Evolutionary conservation across 208 protist species (phyloP).

Genomic region (Trypanosoma congolense): DNA sequence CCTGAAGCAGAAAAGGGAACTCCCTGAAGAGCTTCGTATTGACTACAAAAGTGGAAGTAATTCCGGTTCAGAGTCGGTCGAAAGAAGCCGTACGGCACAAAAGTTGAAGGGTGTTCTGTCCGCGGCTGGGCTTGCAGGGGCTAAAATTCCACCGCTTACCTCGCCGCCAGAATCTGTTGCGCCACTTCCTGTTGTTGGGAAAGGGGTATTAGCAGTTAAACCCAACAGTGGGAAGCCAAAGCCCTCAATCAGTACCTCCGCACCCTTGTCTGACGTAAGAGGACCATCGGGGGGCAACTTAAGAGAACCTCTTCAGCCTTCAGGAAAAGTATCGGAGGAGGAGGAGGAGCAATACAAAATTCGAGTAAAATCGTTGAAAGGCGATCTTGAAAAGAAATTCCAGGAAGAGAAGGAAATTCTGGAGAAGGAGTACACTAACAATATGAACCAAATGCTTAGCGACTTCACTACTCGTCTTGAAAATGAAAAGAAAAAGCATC

Average conservation of each 20-base stretch:
- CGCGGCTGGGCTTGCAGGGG: background rate
- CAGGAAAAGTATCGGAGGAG: background rate
- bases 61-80: conserved; percentile 10
- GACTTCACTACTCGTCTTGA: conserved; percentile 21
- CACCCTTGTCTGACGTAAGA: too few relatives aligned
- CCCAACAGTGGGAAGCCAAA: background rate
- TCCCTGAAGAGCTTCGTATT: conserved; percentile 24
- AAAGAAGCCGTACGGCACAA: background rate
- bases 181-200: conserved; percentile 2
- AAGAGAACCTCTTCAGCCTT: too few relatives aligned
- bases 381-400: conserved; percentile 26
- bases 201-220: background rate
- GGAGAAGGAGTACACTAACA: conserved; percentile 10
- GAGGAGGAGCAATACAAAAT: conserved; percentile 20
- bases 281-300: too few relatives aligned
- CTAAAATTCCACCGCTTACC: background rate
- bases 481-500: conserved; percentile 12
- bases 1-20: conserved; percentile 30
- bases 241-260: too few relatives aligned
- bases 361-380: conserved; percentile 21
- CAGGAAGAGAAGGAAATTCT: conserved; percentile 13
- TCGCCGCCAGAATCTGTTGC: conserved; percentile 1
- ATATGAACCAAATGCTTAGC: conserved; percentile 14
- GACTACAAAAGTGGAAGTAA: conserved; percentile 4
- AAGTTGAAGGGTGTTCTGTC: background rate